Evolutionary conservation across 495 filamentous ascomycete species (phyloP), one percentile per base, ranked within the genome.

Genomic region (Podospora tetraspora): DNA sequence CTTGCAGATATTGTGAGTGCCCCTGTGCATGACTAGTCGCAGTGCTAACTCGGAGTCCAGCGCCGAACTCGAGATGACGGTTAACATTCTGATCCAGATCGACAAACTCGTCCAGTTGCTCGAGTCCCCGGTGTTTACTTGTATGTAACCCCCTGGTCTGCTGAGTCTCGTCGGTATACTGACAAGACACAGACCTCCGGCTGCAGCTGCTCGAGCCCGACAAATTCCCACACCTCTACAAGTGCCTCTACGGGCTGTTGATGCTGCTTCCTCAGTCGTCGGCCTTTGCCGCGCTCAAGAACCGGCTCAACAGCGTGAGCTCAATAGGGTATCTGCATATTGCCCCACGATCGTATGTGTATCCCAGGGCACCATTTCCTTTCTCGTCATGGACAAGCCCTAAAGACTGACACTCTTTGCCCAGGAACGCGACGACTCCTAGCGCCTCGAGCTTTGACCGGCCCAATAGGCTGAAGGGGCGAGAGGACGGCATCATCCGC

Each of bases 251-350:
- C 74, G 96, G 96, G 32, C 85, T 99, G 12, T 83, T 99, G 64
- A 99, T 99, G 96, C 89, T 99, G 59, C 87, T 99, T 16, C 96
- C 96, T 2, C 96, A 99, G 78, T 97, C 93, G 24, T 94, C 93
- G 30, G 96, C 96, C 12, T 99, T 99, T 78, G 94, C 94, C 9
- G 93, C 94, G 3, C 84, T 99, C 27, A 99, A 97, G 74, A 99
- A 99, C 76, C 92, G 96, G 57, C 83, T 99, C 59, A 97, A 97
- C 78, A 95, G 91, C 79, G 96, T 98, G 68, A 94, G 91, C 83
- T 94, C 94, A 62, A 98, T 98, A 76, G 95, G 95, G 25, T 96
- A 96, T 74, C 85, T 99, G 68, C 94, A 98, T 73, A 88, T 91
- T 70, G 88, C 88, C 69, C 91, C 80, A 66, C 88, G 92, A 85